Base-by-base conservation (phyloP, 306 rosid genomes). In the Delonix regia region DNA sequence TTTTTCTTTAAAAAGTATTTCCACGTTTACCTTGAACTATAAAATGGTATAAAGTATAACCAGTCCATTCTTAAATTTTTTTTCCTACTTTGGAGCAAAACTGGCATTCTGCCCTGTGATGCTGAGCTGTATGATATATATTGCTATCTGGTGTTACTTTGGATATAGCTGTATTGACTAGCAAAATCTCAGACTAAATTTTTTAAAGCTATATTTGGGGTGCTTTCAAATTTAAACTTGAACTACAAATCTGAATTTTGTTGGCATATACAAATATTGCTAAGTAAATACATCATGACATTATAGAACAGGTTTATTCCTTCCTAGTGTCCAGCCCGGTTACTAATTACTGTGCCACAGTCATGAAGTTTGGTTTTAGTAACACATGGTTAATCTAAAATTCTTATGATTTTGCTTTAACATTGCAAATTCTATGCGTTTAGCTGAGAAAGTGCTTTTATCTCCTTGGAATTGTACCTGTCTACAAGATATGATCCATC, bases 381-480 rank as follows among this genome's bases (percentile, higher is more conserved):
- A 48, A 75, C 4, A 24, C 4, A 27, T 47, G 19, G 4, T 61
- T 16, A n/a, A 44, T 21, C 56, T 6, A 36, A n/a, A n/a, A n/a
- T n/a, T n/a, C n/a, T n/a, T n/a, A n/a, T 71, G 60, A 38, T 78
- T 74, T 69, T 69, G 48, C 53, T 62, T 81, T 27, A 68, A 33
- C 48, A 11, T 30, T 12, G 53, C 49, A 27, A 39, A 48, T 30
- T 52, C 9, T 48, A 49, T 79, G 52, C 15, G 19, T 33, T 71
- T 61, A 66, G 36, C 69, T 12, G 62, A 56, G 98, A 69, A 89
- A 92, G 76, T 92, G 98, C 85, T 95, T 92, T 76, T 13, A 91
- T 80, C 94, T 95, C 55, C 96, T 93, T 1, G 99, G 99, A 56
- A 93, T 95, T 41, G 85, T 62, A 38, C 97, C 98, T 57, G 99